A percentile compares a stretch with the other conserved stretches of the same genome.
Conservation (phyloP, 257 asterid species). For the Galeopsis tetrahit region DNA sequence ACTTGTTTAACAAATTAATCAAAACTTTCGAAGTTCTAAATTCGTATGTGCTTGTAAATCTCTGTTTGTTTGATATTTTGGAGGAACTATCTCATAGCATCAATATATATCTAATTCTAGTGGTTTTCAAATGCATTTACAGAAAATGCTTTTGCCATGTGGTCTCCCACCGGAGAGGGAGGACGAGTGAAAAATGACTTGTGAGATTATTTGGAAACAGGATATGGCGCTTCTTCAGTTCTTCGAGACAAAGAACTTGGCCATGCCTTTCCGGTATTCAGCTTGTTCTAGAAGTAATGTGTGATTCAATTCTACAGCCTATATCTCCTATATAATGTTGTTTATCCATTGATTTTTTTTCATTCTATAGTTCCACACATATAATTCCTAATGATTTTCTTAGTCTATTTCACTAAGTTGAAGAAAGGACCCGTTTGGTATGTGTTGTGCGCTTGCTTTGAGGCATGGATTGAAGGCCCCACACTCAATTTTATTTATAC, state of each 20-base stretch:
- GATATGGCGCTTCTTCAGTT: no score
- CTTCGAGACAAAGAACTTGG: neutral
- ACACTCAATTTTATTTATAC: no score
- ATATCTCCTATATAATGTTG: no score
- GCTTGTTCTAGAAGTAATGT: slow-evolving; percentile 3
- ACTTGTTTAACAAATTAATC: neutral
- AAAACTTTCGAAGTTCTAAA: neutral
- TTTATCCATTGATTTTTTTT: no score
- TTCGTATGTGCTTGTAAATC: neutral
- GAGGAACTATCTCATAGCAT: neutral
- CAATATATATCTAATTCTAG: slow-evolving; percentile 11
- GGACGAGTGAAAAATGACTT: slow-evolving; percentile 46
- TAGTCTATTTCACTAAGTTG: no score
- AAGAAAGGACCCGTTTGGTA: no score
- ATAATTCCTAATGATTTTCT: no score
- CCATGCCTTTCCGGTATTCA: neutral
- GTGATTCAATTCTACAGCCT: slow-evolving; percentile 10
- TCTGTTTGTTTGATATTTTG: neutral
- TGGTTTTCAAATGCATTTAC: slow-evolving; percentile 34
- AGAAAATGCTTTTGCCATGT: slow-evolving; percentile 97
- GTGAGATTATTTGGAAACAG: no score
- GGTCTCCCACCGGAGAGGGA: slow-evolving; percentile 97
- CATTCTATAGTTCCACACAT: no score
- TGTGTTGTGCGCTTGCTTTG: no score
- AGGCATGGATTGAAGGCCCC: no score